Conservation (phyloP, 176 grass and related monocot genomes). For the Ensete glaucum region DNA sequence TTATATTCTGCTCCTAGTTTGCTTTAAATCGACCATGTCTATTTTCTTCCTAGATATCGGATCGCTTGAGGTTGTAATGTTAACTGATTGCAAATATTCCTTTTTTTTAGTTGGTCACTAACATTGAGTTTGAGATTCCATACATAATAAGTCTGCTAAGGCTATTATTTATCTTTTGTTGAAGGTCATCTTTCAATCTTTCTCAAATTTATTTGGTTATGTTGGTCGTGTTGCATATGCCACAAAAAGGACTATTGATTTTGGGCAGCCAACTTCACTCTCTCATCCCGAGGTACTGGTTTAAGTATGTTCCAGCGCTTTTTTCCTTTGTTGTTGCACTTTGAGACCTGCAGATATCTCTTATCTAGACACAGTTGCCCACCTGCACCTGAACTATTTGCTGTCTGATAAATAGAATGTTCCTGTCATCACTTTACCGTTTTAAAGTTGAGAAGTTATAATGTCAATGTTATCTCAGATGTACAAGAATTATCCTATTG, state of each 20-base stretch:
- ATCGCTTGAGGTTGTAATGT: background rate
- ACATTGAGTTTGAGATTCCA: background rate
- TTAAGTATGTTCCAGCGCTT: background rate
- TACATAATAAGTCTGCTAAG: background rate
- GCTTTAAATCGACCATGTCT: background rate
- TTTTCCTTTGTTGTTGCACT: slow-evolving; percentile 1
- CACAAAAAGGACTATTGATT: slow-evolving; percentile 29
- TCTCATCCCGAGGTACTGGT: slow-evolving; percentile 70
- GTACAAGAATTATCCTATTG: background rate
- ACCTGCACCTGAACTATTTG: background rate
- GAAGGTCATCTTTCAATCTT: slow-evolving; percentile 32
- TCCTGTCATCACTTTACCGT: background rate
- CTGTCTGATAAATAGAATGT: no score
- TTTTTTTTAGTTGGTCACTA: background rate
- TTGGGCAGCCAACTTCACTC: slow-evolving; percentile 63
- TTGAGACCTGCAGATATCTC: background rate
- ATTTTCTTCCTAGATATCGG: background rate
- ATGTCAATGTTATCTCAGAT: background rate
- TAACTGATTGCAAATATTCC: background rate
- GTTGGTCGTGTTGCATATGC: slow-evolving; percentile 22
- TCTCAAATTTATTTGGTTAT: slow-evolving; percentile 22
- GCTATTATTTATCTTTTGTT: slow-evolving; percentile 2
- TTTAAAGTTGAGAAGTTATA: background rate
- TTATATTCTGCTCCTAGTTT: background rate
- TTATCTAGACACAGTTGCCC: background rate